These are phyloP conservation scores for Mycena capillaripes DNA, from an alignment of 768 basidiomycete genomes.

Conservation along the genomic window DNA sequence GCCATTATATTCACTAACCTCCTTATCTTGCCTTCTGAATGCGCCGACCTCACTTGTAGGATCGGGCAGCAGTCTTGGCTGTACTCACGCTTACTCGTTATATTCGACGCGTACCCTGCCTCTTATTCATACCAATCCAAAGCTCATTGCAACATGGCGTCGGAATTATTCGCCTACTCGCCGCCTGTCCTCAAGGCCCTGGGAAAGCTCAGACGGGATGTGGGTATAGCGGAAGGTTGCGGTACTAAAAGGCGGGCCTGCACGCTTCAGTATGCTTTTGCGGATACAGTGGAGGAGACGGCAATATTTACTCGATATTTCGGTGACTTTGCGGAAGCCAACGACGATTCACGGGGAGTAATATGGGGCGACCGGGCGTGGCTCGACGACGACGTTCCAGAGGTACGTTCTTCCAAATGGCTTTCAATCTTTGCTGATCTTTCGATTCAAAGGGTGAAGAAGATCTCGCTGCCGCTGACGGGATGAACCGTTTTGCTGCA, in stretches of 20 bases:
- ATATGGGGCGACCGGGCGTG: constrained; percentile 76
- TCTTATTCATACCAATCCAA: constrained; percentile 50
- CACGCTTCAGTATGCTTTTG: constrained; percentile 70
- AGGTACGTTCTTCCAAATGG: constrained; percentile 52
- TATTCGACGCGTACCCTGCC: constrained; percentile 79
- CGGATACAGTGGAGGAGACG: constrained; percentile 69
- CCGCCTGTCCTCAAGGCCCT: constrained; percentile 79
- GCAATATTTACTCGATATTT: constrained; percentile 68
- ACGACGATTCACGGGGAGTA: constrained; percentile 56
- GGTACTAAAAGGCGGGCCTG: constrained; percentile 61
- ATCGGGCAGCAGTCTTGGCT: constrained; percentile 75
- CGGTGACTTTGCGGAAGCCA: constrained; percentile 69
- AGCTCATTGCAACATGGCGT: constrained; percentile 27
- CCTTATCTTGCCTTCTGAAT: constrained; percentile 62
- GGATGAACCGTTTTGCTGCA: constrained; percentile 82
- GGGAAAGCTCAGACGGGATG: constrained; percentile 73
- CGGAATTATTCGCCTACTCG: constrained; percentile 65
- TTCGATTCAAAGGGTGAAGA: constrained; percentile 66
- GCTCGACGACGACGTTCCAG: constrained; percentile 69
- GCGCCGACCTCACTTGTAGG: constrained; percentile 56
- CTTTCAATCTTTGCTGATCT: constrained; percentile 5
- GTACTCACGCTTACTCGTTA: constrained; percentile 65
- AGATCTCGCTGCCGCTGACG: constrained; percentile 65
- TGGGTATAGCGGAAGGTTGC: constrained; percentile 74
- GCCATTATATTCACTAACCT: constrained; percentile 67